These are phyloP conservation scores for Mycena belliarum DNA, from an alignment of 768 basidiomycete species.

Conservation along the genomic window DNA sequence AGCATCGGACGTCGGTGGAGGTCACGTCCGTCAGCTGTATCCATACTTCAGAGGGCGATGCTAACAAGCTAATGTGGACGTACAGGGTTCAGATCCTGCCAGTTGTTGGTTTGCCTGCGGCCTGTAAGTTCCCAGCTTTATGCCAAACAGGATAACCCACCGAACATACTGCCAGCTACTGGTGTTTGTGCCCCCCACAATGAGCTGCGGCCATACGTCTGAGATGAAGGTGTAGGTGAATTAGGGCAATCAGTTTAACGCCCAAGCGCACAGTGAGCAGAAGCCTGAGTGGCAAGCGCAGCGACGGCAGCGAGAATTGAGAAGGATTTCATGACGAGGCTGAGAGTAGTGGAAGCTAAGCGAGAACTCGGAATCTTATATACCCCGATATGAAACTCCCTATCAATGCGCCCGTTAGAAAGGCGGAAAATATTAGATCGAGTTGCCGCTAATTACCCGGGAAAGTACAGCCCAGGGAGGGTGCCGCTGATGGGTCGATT, in stretches of 20 bases:
- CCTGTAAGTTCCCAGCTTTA: neutral
- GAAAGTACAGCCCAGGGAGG: neutral
- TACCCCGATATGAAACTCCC: neutral
- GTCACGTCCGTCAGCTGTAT: constrained; percentile 8
- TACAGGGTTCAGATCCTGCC: constrained; percentile 11
- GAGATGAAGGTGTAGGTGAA: neutral
- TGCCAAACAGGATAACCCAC: neutral
- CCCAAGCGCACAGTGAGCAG: constrained; percentile 12
- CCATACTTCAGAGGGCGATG: neutral
- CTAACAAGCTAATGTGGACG: neutral
- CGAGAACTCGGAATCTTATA: neutral
- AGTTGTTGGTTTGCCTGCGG: constrained; percentile 19
- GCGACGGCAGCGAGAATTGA: constrained; percentile 4
- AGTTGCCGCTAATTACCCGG: neutral
- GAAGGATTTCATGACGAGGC: constrained; percentile 11
- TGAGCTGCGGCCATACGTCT: constrained; percentile 31
- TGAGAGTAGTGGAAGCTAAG: neutral
- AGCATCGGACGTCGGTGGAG: constrained; percentile 12
- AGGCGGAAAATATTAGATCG: neutral
- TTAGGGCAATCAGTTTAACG: neutral
- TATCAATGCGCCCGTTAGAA: no score
- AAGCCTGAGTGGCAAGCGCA: constrained; percentile 1
- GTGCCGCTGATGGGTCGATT: neutral
- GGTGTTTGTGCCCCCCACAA: constrained; percentile 23
- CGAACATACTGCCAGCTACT: constrained; percentile 26